phyloP scores from a whole-genome alignment of 805 yeast genomes.

The Lipomyces sp. region DNA sequence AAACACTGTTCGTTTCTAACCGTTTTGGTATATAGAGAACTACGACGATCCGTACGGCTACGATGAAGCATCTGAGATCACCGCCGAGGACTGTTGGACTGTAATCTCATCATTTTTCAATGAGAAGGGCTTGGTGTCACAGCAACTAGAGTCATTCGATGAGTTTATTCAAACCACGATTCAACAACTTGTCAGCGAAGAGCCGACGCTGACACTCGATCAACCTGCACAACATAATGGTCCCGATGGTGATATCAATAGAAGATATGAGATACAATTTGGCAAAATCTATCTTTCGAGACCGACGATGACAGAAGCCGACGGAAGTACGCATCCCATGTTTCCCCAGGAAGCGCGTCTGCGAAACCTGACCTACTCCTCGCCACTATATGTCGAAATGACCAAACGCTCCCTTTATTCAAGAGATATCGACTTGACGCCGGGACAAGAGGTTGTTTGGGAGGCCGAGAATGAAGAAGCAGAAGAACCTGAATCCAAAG shows the following conservation, averaged over 20 bases:
- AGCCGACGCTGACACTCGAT: slow-evolving; percentile 88
- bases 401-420: slow-evolving; percentile 85
- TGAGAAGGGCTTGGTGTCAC: slow-evolving; percentile 96
- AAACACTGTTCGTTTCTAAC: slow-evolving; percentile 1
- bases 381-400: slow-evolving; percentile 96
- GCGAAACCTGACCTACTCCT: slow-evolving; percentile 93
- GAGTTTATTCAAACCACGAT: slow-evolving; percentile 96
- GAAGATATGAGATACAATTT: slow-evolving; percentile 94
- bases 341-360: slow-evolving; percentile 98
- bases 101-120: slow-evolving; percentile 95
- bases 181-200: slow-evolving; percentile 96
- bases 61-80: slow-evolving; percentile 74
- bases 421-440: slow-evolving; percentile 66
- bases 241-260: slow-evolving; percentile 85
- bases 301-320: slow-evolving; percentile 99
- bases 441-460: slow-evolving; percentile 63
- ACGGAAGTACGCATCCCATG: slow-evolving; percentile 99
- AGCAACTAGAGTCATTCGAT: slow-evolving; percentile 96
- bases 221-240: slow-evolving; percentile 98
- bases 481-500: slow-evolving; percentile 76
- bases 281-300: slow-evolving; percentile 96
- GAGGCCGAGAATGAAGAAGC: slow-evolving; percentile 56
- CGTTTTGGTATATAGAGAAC: slow-evolving; percentile 16
- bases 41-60: slow-evolving; percentile 69
- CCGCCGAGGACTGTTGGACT: slow-evolving; percentile 99